Evolutionary conservation across 768 basidiomycete species (phyloP).

Genomic region (Leucocoprinus sp.): DNA sequence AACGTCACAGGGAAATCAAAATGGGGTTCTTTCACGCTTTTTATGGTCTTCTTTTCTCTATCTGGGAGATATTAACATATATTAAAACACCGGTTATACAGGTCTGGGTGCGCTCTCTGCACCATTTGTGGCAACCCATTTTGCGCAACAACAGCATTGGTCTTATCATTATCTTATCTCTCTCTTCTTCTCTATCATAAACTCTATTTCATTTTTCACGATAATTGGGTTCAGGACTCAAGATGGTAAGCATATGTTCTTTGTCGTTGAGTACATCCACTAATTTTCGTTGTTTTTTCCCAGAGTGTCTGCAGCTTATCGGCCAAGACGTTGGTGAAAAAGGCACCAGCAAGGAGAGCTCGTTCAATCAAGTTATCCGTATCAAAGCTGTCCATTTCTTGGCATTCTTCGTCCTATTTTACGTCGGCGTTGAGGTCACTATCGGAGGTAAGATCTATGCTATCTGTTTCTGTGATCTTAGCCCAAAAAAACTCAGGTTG

Average conservation of each 20-base stretch:
- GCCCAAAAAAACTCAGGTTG: constrained; percentile 34
- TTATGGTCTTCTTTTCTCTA: constrained; percentile 33
- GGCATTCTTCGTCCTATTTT: constrained; percentile 55
- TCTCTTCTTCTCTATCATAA: constrained; percentile 54
- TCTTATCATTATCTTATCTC: constrained; percentile 72
- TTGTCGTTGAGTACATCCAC: constrained; percentile 1
- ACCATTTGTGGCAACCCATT: constrained; percentile 80
- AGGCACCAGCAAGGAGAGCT: constrained; percentile 29
- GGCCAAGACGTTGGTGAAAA: constrained; percentile 38
- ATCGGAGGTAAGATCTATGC: constrained; percentile 28
- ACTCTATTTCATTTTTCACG: constrained; percentile 38
- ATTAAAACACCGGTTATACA: constrained; percentile 19
- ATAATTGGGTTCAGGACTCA: constrained; percentile 67
- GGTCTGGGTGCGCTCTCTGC: constrained; percentile 59
- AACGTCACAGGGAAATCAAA: constrained; percentile 45
- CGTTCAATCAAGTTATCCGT: constrained; percentile 41
- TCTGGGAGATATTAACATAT: background rate
- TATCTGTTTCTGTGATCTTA: background rate
- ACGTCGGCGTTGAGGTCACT: constrained; percentile 63
- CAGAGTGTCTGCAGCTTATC: constrained; percentile 48
- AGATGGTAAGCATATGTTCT: constrained; percentile 39
- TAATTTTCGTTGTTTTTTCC: background rate
- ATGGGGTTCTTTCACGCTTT: constrained; percentile 64
- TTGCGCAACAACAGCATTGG: constrained; percentile 58
- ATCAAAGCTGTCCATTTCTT: constrained; percentile 53